Base-by-base conservation (phyloP, 73 alveolate species). In the Durusdinium trenchii region DNA sequence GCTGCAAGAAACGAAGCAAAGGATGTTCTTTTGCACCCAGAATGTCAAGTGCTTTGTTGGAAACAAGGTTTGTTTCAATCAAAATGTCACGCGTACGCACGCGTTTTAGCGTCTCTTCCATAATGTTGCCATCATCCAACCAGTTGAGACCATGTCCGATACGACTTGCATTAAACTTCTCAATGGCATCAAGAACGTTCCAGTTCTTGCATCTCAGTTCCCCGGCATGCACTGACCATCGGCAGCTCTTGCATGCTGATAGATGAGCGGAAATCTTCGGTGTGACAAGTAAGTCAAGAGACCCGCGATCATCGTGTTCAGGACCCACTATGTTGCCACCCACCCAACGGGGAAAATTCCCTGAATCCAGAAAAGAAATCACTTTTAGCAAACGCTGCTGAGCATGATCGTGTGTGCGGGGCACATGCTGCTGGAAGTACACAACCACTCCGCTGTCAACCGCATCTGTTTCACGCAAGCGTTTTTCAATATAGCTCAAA, bases 321-420 rank as follows among this genome's bases (percentile, higher is more conserved):
- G 94, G 94, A 12, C 94, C 94, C 4, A 84, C 94, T 32, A 84
- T 84, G 78, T 84, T 84, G 3, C 60, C 94, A 35, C 94, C 94
- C 16, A 84, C 94, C 94, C 94, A 84, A 12, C 79, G 50, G 40
- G 94, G 94, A 57, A n/a, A 84, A 30, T 2, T 23, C 38, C 94
- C 94, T 10, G 94, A 84, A 9, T 48, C 47, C 46, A 46, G 38
- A 47, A 82, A 46, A 20, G 46, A 35, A 82, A 82, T 47, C n/a
- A 50, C 92, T n/a, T 36, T 26, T 54, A 20, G 71, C 36, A 40
- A 40, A 9, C 94, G 78, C 36, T 50, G 38, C 60, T 84, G 94
- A 35, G 78, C 67, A 26, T 6, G 54, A 52, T 2, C 79, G n/a
- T 84, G 79, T 38, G 94, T 84, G 42, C 78, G 94, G 12, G 94